Evolutionary conservation across 1,139 yeast species (phyloP).

Genomic region (Yamadazyma sp.): DNA sequence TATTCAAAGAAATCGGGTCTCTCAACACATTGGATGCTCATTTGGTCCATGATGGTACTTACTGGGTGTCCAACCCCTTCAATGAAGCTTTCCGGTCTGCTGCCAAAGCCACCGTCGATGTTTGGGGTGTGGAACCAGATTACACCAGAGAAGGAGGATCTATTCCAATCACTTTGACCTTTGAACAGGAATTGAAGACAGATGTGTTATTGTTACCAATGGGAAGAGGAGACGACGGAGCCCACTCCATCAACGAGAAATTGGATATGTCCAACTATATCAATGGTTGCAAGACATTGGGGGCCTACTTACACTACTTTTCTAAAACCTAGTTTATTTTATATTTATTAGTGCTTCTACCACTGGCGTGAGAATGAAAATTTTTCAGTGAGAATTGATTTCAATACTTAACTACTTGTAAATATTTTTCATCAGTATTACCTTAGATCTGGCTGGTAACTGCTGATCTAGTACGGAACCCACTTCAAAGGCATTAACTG

Average conservation of each 20-base stretch:
- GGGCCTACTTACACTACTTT: slow-evolving; percentile 89
- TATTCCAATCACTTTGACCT: slow-evolving; percentile 91
- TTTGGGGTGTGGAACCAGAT: slow-evolving; percentile 94
- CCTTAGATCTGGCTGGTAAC: neutral
- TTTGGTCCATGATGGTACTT: slow-evolving; percentile 89
- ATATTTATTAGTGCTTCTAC: slow-evolving; percentile 3
- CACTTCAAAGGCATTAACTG: neutral
- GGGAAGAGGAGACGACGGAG: slow-evolving; percentile 99
- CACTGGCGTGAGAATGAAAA: slow-evolving; percentile 2
- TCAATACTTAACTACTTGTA: slow-evolving; percentile 1
- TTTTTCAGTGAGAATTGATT: slow-evolving; percentile 3
- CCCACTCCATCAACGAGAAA: slow-evolving; percentile 97
- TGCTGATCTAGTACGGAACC: neutral
- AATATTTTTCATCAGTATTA: neutral
- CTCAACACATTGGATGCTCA: slow-evolving; percentile 74
- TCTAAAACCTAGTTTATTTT: slow-evolving; percentile 34
- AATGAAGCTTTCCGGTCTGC: slow-evolving; percentile 95
- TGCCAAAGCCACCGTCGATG: slow-evolving; percentile 86
- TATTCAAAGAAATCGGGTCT: slow-evolving; percentile 66
- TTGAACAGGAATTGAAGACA: slow-evolving; percentile 82
- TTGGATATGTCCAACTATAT: slow-evolving; percentile 84
- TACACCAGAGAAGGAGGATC: slow-evolving; percentile 98
- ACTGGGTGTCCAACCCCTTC: slow-evolving; percentile 95
- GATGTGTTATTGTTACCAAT: slow-evolving; percentile 88
- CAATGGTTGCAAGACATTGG: slow-evolving; percentile 90